phyloP scores from a whole-genome alignment of 1,284 basidiomycete species.

The Thelephora terrestris region DNA sequence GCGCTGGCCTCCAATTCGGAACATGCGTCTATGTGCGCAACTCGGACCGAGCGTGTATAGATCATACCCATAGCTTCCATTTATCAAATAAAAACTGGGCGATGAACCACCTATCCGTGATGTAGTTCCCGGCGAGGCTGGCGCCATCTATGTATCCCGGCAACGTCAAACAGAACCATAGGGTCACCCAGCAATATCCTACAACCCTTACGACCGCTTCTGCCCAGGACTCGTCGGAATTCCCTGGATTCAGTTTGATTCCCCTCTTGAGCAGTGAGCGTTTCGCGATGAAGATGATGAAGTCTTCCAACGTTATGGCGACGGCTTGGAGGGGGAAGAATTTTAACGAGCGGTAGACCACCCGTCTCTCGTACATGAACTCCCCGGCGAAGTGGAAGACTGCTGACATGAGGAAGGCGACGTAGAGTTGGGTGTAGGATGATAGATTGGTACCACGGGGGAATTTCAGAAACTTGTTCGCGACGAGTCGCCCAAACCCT shows the following conservation, averaged over 20 bases:
- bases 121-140: not conserved
- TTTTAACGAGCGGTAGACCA: constrained; percentile 13
- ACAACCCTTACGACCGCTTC: not conserved
- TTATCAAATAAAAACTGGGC: not conserved
- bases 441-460: constrained; percentile 15
- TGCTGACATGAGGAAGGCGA: constrained; percentile 23
- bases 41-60: too few species aligned
- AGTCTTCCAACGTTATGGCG: constrained; percentile 22
- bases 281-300: constrained; percentile 11
- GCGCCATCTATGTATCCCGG: constrained; percentile 2
- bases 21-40: too few species aligned
- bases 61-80: not conserved
- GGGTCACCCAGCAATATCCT: constrained; percentile 10
- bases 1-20: too few species aligned
- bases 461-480: constrained; percentile 10
- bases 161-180: constrained; percentile 6
- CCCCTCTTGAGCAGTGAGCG: not conserved
- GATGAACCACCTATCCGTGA: not conserved
- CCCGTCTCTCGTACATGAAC: constrained; percentile 9
- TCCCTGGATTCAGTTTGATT: constrained; percentile 1
- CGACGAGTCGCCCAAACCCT: constrained; percentile 13
- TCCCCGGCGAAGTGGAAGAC: constrained; percentile 19
- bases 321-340: constrained; percentile 23
- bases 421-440: constrained; percentile 23
- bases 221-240: not conserved